Base-by-base conservation (phyloP, 2,329 filamentous ascomycete species). In the Sclerotinia nivalis region DNA sequence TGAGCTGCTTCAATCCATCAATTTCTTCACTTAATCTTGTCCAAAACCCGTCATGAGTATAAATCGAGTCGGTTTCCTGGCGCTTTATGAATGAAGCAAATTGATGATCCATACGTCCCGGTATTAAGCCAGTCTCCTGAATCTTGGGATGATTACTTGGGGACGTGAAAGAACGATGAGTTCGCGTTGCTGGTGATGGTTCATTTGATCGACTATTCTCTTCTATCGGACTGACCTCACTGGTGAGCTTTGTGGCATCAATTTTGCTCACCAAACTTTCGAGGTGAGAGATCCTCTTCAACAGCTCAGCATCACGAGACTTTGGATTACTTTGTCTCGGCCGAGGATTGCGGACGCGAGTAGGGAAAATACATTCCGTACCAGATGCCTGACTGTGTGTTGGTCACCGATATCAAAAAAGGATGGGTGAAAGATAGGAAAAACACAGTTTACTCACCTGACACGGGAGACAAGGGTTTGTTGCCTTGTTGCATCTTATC, bases 181-280 rank as follows among this genome's bases (percentile, higher is more conserved):
- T 12, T n/a, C 60, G 59, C 7, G 68, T 43, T 52, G 61, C 43
- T 55, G 68, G 45, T 13, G 61, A 34, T 59, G 68, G 43, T 40
- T 54, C 50, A 37, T 28, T 69, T 20, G 67, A 64, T n/a, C 55
- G 45, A 25, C 25, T 54, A 31, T 56, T 52, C 12, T 59, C 49
- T 18, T 54, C 58, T 61, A n/a, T 22, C 22, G 15, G 45, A 18
- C 45, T n/a, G 31, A 47, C 60, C 4, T 61, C 40, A 20, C 25
- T n/a, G 9, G 37, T n/a, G 22, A 61, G 49, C 22, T 69, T 71
- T 47, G 68, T 31, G 25, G 66, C 56, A 25, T 69, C 66, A 49
- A 71, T 66, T 52, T 47, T 65, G 50, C 67, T 61, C 58, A 71
- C 66, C 54, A 71, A 55, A 43, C 61, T 71, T 43, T 71, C 70